phyloP scores from a whole-genome alignment of 2,329 filamentous ascomycete species.

The Calonectria pteridis region DNA sequence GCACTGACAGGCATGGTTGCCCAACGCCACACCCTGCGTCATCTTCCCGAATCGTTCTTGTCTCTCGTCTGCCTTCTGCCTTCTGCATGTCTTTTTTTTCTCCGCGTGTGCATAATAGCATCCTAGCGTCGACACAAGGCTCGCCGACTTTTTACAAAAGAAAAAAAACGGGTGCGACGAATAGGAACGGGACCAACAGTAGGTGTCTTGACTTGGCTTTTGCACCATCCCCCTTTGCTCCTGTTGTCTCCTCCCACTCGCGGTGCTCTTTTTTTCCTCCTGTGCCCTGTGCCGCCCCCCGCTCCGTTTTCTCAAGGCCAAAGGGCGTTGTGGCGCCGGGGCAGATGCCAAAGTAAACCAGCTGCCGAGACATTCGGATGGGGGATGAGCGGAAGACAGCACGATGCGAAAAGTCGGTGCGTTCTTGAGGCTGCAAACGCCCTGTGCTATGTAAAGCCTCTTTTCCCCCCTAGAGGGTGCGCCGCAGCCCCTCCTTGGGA shows the following conservation, averaged over 20 bases:
- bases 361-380: conserved; percentile 28
- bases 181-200: not conserved
- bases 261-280: not conserved
- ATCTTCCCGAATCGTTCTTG: conserved; percentile 13
- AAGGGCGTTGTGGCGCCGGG: not conserved
- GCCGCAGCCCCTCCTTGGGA: not conserved
- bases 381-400: not conserved
- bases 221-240: not conserved
- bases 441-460: not conserved
- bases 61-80: not conserved
- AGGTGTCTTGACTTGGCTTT: not conserved
- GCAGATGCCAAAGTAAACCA: conserved; percentile 18
- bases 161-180: conserved; percentile 2
- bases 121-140: not conserved
- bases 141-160: not conserved
- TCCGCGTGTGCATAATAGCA: not conserved
- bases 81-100: not conserved
- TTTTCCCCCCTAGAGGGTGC: not conserved
- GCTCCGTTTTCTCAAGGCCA: not conserved
- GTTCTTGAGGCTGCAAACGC: not conserved
- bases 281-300: not conserved
- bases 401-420: conserved; percentile 2
- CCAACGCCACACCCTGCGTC: not conserved
- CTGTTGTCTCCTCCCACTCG: not conserved
- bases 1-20: not conserved